phyloP scores from a whole-genome alignment of 2,329 filamentous ascomycete species.

The Penicillium janthinellum region DNA sequence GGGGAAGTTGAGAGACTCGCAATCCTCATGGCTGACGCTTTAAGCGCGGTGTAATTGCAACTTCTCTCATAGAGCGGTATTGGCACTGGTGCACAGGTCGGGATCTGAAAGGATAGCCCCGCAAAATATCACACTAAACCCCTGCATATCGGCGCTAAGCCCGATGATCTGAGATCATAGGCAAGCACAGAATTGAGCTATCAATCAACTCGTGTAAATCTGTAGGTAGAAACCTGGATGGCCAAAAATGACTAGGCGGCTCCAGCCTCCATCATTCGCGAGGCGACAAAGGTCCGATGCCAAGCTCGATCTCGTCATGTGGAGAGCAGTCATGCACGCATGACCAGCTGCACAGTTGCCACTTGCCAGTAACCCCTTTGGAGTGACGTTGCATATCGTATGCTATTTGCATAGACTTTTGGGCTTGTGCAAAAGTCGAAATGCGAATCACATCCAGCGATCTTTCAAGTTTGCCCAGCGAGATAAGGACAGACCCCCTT shows the following conservation, averaged over 20 bases:
- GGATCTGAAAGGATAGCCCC: background rate
- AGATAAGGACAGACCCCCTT: background rate
- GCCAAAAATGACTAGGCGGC: background rate
- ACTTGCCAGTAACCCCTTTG: background rate
- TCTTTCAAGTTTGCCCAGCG: background rate
- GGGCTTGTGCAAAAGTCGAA: background rate
- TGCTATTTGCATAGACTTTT: background rate
- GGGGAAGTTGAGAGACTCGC: background rate
- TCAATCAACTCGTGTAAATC: background rate
- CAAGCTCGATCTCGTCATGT: background rate
- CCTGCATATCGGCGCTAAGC: background rate
- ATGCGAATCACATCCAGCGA: background rate
- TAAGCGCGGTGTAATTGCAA: background rate
- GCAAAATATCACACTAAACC: background rate
- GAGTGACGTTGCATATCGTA: background rate
- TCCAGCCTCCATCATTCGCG: background rate
- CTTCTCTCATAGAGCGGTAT: background rate
- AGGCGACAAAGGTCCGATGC: background rate
- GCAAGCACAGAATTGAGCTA: background rate
- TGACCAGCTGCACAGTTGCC: background rate
- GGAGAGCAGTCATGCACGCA: background rate
- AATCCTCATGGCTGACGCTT: slow-evolving; percentile 2
- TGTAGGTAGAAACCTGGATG: background rate
- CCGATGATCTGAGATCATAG: no score
- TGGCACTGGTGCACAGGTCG: background rate